Conservation (phyloP, 2,329 filamentous ascomycete species). For the Dactylellina leptospora region DNA sequence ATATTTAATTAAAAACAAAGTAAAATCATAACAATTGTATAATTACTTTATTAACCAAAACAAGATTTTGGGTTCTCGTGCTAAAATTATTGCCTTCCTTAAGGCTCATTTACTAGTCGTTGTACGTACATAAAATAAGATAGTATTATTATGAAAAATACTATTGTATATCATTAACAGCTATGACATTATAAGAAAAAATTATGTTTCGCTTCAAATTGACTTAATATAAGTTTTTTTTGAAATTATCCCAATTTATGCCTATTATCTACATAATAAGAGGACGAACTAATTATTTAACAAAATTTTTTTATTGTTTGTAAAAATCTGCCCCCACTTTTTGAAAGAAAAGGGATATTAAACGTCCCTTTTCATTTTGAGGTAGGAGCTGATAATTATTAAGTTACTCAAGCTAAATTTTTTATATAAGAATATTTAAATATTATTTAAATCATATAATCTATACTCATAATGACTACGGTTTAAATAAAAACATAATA, state of each 20-base stretch:
- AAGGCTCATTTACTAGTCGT: conserved; percentile 17
- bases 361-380: too few species aligned
- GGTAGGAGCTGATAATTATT: too few species aligned
- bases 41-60: conserved; percentile 8
- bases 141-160: conserved; percentile 14
- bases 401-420: too few species aligned
- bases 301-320: too few species aligned
- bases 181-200: conserved; percentile 14
- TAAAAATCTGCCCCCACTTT: too few species aligned
- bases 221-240: conserved; percentile 39
- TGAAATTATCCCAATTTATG: conserved; percentile 27
- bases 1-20: conserved; percentile 7
- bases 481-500: conserved; percentile 47
- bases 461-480: conserved; percentile 10
- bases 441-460: too few species aligned
- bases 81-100: conserved; percentile 18
- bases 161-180: conserved; percentile 10
- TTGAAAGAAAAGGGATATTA: too few species aligned
- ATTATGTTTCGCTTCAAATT: conserved; percentile 44
- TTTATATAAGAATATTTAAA: too few species aligned
- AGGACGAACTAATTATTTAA: conserved; percentile 33
- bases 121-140: conserved; percentile 18
- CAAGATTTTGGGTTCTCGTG: conserved; percentile 12
- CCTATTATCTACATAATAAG: conserved; percentile 24
- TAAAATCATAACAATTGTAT: conserved; percentile 14